A percentile compares a stretch with the other conserved stretches of the same genome.
These are phyloP conservation scores for Phyllosticta citriasiana DNA, from an alignment of 2,329 filamentous ascomycete species.

Conservation along the genomic window DNA sequence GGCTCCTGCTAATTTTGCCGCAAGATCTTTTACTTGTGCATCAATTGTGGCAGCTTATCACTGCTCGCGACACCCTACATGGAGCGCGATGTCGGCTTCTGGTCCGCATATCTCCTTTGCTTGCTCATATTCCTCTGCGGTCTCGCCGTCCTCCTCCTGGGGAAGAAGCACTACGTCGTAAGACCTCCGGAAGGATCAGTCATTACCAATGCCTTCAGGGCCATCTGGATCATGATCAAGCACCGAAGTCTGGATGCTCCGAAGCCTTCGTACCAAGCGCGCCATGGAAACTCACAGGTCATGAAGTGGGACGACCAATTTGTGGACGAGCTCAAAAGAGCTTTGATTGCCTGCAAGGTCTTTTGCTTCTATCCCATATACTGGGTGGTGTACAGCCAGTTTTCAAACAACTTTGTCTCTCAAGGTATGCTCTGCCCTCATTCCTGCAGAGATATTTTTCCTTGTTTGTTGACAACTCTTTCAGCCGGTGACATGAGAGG, in stretches of 20 bases:
- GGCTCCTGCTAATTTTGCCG: background rate
- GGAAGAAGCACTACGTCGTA: conserved; percentile 28
- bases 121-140: conserved; percentile 58
- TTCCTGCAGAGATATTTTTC: background rate
- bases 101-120: conserved; percentile 56
- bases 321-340: conserved; percentile 61
- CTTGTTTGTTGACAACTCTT: background rate
- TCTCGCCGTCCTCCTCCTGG: conserved; percentile 40
- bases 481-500: conserved; percentile 31
- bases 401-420: conserved; percentile 37
- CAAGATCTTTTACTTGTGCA: conserved; percentile 61
- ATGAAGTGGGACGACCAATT: conserved; percentile 60
- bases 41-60: conserved; percentile 62
- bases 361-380: conserved; percentile 44
- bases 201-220: conserved; percentile 39
- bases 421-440: conserved; percentile 17
- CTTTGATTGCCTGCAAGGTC: conserved; percentile 56
- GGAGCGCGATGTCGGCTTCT: conserved; percentile 60
- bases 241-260: conserved; percentile 49
- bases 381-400: conserved; percentile 35
- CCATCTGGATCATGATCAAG: conserved; percentile 44
- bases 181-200: conserved; percentile 29
- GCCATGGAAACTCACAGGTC: conserved; percentile 36
- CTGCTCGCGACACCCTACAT: conserved; percentile 60
- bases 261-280: conserved; percentile 55